A percentile compares a stretch with the other conserved stretches of the same genome.
Evolutionary conservation across 1,284 basidiomycete species (phyloP).

Genomic region (Xanthoconium separans): DNA sequence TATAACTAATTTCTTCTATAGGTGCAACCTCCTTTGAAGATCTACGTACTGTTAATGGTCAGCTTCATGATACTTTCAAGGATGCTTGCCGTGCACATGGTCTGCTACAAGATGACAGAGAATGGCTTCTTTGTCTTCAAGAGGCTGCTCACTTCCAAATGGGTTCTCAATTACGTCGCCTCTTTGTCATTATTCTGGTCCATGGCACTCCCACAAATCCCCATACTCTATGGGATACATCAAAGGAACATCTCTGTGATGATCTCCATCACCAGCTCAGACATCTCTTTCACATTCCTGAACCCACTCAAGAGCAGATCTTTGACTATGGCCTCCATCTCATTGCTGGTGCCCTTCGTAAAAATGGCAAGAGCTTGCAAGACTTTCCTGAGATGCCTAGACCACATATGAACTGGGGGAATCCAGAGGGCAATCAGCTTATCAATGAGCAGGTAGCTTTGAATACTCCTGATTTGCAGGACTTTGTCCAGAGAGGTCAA

Average conservation of each 20-base stretch:
- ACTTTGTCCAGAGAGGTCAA: not conserved
- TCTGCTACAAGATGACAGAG: slow-evolving; percentile 36
- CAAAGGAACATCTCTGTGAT: too few relatives aligned
- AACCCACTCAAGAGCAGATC: too few relatives aligned
- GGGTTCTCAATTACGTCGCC: too few relatives aligned
- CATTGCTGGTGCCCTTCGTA: not conserved
- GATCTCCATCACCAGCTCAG: too few relatives aligned
- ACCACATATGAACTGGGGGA: not conserved
- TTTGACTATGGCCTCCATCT: too few relatives aligned
- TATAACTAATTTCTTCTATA: too few relatives aligned
- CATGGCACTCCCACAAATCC: too few relatives aligned
- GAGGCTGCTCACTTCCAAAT: too few relatives aligned
- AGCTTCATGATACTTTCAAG: slow-evolving; percentile 18
- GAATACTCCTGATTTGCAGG: not conserved
- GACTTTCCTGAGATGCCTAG: not conserved
- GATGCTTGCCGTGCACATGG: slow-evolving; percentile 33
- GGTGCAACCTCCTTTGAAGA: slow-evolving; percentile 31
- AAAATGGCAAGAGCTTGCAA: not conserved
- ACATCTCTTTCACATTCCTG: too few relatives aligned
- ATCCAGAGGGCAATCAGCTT: not conserved
- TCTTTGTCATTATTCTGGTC: too few relatives aligned
- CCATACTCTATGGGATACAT: too few relatives aligned
- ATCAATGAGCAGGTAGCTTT: not conserved
- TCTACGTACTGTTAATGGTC: slow-evolving; percentile 20
- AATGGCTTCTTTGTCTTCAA: too few relatives aligned